A percentile compares a stretch with the other conserved stretches of the same genome.
These are phyloP conservation scores for Clonostachys rosea DNA, from an alignment of 2,329 filamentous ascomycete species.

Conservation along the genomic window DNA sequence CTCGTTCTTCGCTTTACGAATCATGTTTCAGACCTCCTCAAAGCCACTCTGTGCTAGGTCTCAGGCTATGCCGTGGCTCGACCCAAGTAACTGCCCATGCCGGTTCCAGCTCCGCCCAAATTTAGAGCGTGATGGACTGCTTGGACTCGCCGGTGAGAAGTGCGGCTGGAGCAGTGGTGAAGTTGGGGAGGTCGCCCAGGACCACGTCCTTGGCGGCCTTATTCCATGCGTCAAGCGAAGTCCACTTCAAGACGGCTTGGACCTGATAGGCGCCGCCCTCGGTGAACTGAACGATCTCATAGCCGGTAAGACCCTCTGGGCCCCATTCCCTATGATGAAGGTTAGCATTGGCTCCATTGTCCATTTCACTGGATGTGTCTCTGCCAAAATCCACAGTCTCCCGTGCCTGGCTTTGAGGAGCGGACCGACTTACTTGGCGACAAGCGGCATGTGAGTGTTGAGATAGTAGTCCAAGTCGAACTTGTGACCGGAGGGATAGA, in stretches of 20 bases:
- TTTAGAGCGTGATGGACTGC: background rate
- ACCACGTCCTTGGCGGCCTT: slow-evolving; percentile 10
- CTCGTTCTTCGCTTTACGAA: no score
- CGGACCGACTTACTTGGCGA: slow-evolving; percentile 13
- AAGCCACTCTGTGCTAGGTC: no score
- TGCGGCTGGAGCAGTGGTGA: slow-evolving; percentile 13
- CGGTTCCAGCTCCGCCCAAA: background rate
- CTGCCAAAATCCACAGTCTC: no score
- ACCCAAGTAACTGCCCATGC: no score
- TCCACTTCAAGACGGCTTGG: slow-evolving; percentile 21
- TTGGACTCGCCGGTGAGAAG: background rate
- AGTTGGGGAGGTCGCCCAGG: slow-evolving; percentile 24
- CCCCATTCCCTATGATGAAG: slow-evolving; percentile 19
- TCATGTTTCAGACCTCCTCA: no score
- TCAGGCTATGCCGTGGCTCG: no score
- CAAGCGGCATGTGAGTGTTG: slow-evolving; percentile 37
- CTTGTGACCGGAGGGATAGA: slow-evolving; percentile 33
- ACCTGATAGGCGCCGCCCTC: slow-evolving; percentile 12
- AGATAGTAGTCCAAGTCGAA: slow-evolving; percentile 47
- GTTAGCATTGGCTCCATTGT: no score
- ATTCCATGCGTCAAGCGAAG: slow-evolving; percentile 13
- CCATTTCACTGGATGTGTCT: no score
- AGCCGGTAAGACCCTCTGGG: slow-evolving; percentile 28
- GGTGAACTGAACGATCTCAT: slow-evolving; percentile 20
- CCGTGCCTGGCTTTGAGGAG: background rate